Percentiles rank a stretch among this genome's conserved stretches.
Evolutionary conservation across 768 basidiomycete genomes (phyloP).

Genomic region (Megacollybia marginata): DNA sequence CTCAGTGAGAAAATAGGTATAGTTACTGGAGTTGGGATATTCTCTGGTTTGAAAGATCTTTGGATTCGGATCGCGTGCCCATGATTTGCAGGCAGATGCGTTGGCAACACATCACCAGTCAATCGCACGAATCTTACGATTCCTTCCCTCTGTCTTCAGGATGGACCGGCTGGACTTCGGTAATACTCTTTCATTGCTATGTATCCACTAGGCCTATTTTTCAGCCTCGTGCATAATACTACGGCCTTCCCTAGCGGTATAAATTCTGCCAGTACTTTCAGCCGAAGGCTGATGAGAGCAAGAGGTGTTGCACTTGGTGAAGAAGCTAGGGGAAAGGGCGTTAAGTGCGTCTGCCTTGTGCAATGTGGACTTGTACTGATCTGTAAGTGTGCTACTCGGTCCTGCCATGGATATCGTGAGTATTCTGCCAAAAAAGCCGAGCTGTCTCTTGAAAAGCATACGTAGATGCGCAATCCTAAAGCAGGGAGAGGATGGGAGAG

Average conservation of each 20-base stretch:
- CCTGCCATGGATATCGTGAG: constrained; percentile 51
- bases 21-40: constrained; percentile 8
- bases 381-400: constrained; percentile 36
- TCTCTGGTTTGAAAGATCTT: neutral
- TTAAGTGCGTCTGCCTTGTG: constrained; percentile 22
- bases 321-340: constrained; percentile 67
- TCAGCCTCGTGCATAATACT: constrained; percentile 26
- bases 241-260: constrained; percentile 55
- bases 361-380: neutral
- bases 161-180: constrained; percentile 36
- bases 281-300: constrained; percentile 54
- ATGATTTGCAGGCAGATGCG: neutral
- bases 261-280: constrained; percentile 43
- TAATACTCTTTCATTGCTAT: neutral
- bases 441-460: neutral
- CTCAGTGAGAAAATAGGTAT: constrained; percentile 9
- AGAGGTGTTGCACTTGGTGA: constrained; percentile 57
- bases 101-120: neutral
- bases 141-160: constrained; percentile 40
- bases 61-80: neutral
- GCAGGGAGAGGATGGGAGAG: constrained; percentile 44
- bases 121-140: constrained; percentile 14
- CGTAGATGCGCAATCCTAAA: constrained; percentile 45
- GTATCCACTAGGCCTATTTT: neutral
- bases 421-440: neutral